Percentiles rank a stretch among this genome's conserved stretches.
phyloP scores from a whole-genome alignment of 495 filamentous ascomycete genomes.

The Astrothelium subdiscretum region DNA sequence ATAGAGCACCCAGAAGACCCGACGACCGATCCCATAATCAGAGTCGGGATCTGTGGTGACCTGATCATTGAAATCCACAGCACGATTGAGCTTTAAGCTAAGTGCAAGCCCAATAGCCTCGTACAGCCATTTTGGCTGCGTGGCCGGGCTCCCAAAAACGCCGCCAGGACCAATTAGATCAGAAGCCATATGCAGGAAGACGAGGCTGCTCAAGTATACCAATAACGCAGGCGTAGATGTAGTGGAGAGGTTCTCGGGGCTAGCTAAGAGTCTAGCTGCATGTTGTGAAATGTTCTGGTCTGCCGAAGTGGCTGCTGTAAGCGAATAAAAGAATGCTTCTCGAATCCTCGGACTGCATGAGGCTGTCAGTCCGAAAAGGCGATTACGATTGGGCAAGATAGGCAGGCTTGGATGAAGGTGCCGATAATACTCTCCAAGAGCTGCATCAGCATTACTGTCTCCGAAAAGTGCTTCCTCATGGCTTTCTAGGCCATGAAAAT shows the following conservation, averaged over 20 bases:
- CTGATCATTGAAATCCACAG: constrained; percentile 13
- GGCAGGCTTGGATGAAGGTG: constrained; percentile 65
- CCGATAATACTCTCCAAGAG: constrained; percentile 20
- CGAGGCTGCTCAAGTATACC: constrained; percentile 49
- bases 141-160: constrained; percentile 25
- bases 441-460: constrained; percentile 8
- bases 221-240: constrained; percentile 40
- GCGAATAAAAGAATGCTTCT: constrained; percentile 48
- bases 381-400: constrained; percentile 54
- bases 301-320: constrained; percentile 10
- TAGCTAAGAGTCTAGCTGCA: constrained; percentile 39
- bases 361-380: constrained; percentile 48
- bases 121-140: constrained; percentile 35
- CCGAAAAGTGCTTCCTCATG: constrained; percentile 12
- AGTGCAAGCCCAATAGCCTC: constrained; percentile 49
- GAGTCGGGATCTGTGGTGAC: constrained; percentile 48
- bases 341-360: constrained; percentile 49
- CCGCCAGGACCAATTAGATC: constrained; percentile 41
- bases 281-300: constrained; percentile 17
- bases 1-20: constrained; percentile 64
- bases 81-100: constrained; percentile 42
- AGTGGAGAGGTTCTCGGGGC: constrained; percentile 35
- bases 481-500: not conserved
- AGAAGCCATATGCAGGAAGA: constrained; percentile 49
- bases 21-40: constrained; percentile 55